These are phyloP conservation scores for Sisymbrium altissimum DNA, from an alignment of 345 rosid genomes.

Conservation along the genomic window DNA sequence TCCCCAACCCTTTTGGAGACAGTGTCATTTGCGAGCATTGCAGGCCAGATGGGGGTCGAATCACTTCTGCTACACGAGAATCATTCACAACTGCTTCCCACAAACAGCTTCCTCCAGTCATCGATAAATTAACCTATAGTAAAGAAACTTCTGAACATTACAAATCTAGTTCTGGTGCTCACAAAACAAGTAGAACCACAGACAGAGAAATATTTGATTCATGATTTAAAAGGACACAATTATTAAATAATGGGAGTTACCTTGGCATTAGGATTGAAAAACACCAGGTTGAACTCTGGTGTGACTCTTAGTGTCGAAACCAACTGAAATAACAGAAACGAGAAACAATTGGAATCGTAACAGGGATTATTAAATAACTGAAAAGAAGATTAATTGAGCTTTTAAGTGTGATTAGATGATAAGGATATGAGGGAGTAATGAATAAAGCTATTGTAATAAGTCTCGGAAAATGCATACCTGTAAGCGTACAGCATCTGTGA, in stretches of 20 bases:
- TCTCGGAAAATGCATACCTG: conserved; percentile 50
- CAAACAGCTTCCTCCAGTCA: conserved; percentile 89
- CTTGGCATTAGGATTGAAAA: conserved; percentile 75
- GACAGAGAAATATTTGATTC: background rate
- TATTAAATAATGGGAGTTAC: conserved; percentile 38
- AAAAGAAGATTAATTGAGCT: background rate
- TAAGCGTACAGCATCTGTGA: conserved; percentile 71
- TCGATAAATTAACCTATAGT: conserved; percentile 73
- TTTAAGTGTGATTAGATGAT: background rate
- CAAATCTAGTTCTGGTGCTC: conserved; percentile 1
- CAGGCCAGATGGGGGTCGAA: conserved; percentile 61
- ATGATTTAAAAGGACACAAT: background rate
- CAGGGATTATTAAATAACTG: background rate
- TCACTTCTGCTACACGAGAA: conserved; percentile 75
- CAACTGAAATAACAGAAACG: conserved; percentile 55
- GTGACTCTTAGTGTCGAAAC: conserved; percentile 72
- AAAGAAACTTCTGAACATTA: conserved; percentile 17
- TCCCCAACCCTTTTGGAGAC: conserved; percentile 80
- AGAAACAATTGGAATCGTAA: conserved; percentile 10
- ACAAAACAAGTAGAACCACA: conserved; percentile 1
- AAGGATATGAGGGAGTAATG: background rate
- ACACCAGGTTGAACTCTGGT: conserved; percentile 79
- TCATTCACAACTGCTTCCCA: conserved; percentile 77
- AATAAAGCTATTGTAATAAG: background rate
- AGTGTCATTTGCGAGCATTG: conserved; percentile 71